A percentile compares a stretch with the other conserved stretches of the same genome.
Conservation (phyloP, 768 basidiomycete genomes). For the Pseudohyphozyma bogoriensis region DNA sequence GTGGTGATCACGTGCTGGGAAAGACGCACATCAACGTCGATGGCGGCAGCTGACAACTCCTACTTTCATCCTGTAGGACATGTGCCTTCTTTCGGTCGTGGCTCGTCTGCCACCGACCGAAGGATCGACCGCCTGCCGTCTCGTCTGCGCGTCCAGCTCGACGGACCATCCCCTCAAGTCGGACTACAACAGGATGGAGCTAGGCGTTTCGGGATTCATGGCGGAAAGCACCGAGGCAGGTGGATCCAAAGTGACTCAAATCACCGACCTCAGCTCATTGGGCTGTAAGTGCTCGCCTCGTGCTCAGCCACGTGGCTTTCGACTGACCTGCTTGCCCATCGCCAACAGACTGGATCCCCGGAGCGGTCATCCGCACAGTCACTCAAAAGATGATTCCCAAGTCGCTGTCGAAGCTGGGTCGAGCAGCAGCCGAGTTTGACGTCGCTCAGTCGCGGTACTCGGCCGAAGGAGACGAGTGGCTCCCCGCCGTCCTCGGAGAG, state of each 20-base stretch:
- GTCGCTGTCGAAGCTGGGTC: constrained; percentile 27
- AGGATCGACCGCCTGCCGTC: background rate
- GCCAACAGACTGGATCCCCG: constrained; percentile 23
- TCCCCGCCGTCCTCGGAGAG: constrained; percentile 26
- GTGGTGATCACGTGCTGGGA: too few relatives aligned
- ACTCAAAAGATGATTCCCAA: constrained; percentile 31
- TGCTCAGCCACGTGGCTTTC: background rate
- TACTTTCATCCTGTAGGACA: constrained; percentile 6
- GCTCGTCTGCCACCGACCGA: constrained; percentile 7
- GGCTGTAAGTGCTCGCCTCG: constrained; percentile 17
- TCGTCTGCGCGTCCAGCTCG: constrained; percentile 21
- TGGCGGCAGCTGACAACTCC: background rate
- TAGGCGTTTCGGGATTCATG: constrained; percentile 28
- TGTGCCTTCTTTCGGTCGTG: constrained; percentile 30
- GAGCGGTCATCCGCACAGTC: constrained; percentile 20
- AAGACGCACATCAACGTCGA: background rate
- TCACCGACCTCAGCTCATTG: constrained; percentile 29
- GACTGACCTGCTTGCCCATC: background rate
- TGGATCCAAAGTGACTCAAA: constrained; percentile 26
- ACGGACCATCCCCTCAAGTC: constrained; percentile 22
- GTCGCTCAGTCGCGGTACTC: background rate
- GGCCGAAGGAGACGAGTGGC: constrained; percentile 13
- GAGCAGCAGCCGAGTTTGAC: constrained; percentile 11
- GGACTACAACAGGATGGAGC: constrained; percentile 29
- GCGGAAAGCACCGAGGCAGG: constrained; percentile 24